Evolutionary conservation across 2,329 filamentous ascomycete genomes (phyloP), one percentile per base, ranked within the genome.

Genomic region (Sporothrix variecibatus): DNA sequence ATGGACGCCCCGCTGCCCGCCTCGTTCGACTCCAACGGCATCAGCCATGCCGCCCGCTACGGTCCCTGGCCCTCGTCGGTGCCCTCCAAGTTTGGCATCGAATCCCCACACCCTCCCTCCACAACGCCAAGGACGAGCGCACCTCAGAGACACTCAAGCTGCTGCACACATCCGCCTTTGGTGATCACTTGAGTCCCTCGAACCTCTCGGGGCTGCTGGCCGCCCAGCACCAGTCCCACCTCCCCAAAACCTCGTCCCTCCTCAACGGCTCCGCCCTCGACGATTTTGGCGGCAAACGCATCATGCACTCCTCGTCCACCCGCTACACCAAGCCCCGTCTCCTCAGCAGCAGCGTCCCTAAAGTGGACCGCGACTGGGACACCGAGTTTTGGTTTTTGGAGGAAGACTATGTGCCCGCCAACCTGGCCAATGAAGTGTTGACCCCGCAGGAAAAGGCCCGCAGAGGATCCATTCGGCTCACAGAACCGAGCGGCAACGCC

Each of bases 11-110:
- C 94, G 20, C 88, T 98, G 9, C 96, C 96, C 1, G 94, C 95
- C 9, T 98, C 95, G 0, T 98, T 98, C 81, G 96, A 98, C 82
- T 97, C 94, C 78, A 96, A 98, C 80, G 95, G 95, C 69, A 93
- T 98, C 72, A 98, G 95, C 12, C 93, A 95, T 81, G 94, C 94
- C 76, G 95, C 95, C 23, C 90, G 94, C 75, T 94, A 95, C 81
- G 96, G 93, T 0, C 94, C 95, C 0, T 94, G 97, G 82, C 95
- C 95, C 8, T 94, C 95, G 0, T 98, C 95, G 0, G 93, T 98
- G 12, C 96, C 96, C 11, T 93, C 94, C 71, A 94, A 95, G 78
- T 98, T 98, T 79, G 93, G 93, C 17, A 86, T 98, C 77, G 95
- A 97, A 71, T 94, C 93, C 9, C 94, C 5, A 92, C 94, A 1